Percentiles rank a stretch among this genome's conserved stretches.
These are phyloP conservation scores for Tetragonia tetragonoides DNA, from an alignment of 148 eudicot species.

Conservation along the genomic window DNA sequence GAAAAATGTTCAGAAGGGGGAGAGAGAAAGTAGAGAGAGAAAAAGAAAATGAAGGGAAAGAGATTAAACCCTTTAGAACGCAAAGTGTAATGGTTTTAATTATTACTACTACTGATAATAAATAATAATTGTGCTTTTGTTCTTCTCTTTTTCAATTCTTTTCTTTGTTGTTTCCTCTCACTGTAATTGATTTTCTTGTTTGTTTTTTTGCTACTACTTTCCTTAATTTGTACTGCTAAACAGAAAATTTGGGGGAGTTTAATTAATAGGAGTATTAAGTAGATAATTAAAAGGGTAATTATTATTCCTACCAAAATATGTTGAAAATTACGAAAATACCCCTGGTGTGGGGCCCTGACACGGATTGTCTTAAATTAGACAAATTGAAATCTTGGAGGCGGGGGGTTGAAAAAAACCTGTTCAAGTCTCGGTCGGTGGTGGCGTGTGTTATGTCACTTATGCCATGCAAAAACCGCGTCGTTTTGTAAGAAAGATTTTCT, in stretches of 20 bases:
- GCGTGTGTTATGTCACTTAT: background rate
- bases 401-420: background rate
- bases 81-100: background rate
- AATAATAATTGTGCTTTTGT: background rate
- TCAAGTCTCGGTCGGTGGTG: conserved; percentile 16
- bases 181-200: background rate
- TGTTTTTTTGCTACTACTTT: background rate
- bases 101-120: background rate
- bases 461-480: conserved; percentile 17
- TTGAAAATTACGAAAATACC: conserved; percentile 22
- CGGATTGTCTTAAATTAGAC: conserved; percentile 12
- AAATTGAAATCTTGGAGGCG: conserved; percentile 29
- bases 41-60: conserved; percentile 2
- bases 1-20: background rate
- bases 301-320: background rate
- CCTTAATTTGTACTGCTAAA: conserved; percentile 9
- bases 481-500: background rate
- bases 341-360: conserved; percentile 14
- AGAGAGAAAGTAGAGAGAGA: conserved; percentile 16
- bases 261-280: conserved; percentile 10
- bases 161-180: background rate
- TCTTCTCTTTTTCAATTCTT: background rate
- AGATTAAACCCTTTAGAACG: conserved; percentile 26
- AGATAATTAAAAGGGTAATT: conserved; percentile 3
- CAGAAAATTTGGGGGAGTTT: background rate